Evolutionary conservation across 2,329 filamentous ascomycete species (phyloP).

Genomic region (Fusarium oxysporum): DNA sequence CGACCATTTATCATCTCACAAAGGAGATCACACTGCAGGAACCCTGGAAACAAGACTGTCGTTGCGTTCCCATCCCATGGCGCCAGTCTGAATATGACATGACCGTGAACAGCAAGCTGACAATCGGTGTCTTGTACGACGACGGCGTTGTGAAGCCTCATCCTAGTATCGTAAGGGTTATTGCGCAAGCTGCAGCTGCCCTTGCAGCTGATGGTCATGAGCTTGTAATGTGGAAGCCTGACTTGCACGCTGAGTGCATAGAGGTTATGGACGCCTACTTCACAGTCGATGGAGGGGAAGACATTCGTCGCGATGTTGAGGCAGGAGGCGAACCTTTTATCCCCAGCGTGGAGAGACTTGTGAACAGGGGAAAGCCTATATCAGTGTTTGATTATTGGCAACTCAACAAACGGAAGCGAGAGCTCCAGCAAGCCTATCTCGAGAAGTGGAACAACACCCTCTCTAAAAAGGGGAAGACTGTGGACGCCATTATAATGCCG

Average conservation of each 20-base stretch:
- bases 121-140: slow-evolving; percentile 62
- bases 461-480: slow-evolving; percentile 56
- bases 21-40: slow-evolving; percentile 58
- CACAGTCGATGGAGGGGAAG: slow-evolving; percentile 71
- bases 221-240: slow-evolving; percentile 63
- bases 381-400: slow-evolving; percentile 76
- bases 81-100: slow-evolving; percentile 57
- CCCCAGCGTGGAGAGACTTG: slow-evolving; percentile 66
- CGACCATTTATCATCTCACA: slow-evolving; percentile 61
- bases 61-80: slow-evolving; percentile 66
- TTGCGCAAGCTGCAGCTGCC: slow-evolving; percentile 52
- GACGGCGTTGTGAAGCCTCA: slow-evolving; percentile 67
- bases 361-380: slow-evolving; percentile 64
- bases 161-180: slow-evolving; percentile 61
- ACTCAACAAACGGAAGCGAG: slow-evolving; percentile 68
- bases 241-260: slow-evolving; percentile 65
- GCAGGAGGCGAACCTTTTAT: slow-evolving; percentile 70
- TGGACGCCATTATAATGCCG: slow-evolving; percentile 69
- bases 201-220: slow-evolving; percentile 64
- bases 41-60: slow-evolving; percentile 67
- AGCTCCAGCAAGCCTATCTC: slow-evolving; percentile 57
- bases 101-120: slow-evolving; percentile 56
- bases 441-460: slow-evolving; percentile 66
- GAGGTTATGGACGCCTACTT: slow-evolving; percentile 72
- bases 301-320: slow-evolving; percentile 66